These are phyloP conservation scores for Phaeosphaeriaceae sp. DNA, from an alignment of 2,329 filamentous ascomycete species.

Conservation along the genomic window DNA sequence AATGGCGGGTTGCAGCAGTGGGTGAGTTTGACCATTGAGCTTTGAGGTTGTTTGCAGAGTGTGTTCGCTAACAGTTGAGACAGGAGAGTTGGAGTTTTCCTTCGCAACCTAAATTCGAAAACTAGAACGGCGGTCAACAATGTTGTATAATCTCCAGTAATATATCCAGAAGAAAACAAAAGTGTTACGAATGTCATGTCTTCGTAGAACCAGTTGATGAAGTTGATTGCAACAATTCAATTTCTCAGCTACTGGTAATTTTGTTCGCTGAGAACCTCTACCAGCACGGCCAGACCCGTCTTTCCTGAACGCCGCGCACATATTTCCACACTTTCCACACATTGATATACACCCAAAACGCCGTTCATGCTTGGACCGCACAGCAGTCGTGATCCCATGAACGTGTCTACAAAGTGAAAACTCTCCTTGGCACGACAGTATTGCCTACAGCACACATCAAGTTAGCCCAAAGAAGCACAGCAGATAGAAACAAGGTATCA, in stretches of 20 bases:
- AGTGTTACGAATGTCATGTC: not conserved
- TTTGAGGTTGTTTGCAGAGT: no score
- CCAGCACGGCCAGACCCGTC: not conserved
- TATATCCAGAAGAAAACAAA: not conserved
- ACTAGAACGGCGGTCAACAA: conserved; percentile 6
- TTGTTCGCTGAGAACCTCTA: not conserved
- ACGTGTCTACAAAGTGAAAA: conserved; percentile 20
- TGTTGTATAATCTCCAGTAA: not conserved
- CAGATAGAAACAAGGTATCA: conserved; percentile 23
- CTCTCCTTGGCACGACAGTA: conserved; percentile 19
- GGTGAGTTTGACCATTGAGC: conserved; percentile 26
- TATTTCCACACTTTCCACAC: no score
- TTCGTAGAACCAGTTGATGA: not conserved
- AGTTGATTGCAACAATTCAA: not conserved
- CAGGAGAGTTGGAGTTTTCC: conserved; percentile 42
- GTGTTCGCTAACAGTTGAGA: conserved; percentile 1
- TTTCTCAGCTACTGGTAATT: not conserved
- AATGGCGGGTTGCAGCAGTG: conserved; percentile 39
- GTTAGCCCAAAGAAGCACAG: conserved; percentile 22
- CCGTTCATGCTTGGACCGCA: conserved; percentile 24
- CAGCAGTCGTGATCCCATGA: conserved; percentile 26
- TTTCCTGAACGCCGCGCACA: conserved; percentile 10
- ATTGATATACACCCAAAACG: conserved; percentile 9
- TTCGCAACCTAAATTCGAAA: conserved; percentile 27
- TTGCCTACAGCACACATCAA: conserved; percentile 20